Evolutionary conservation across 345 rosid genomes (phyloP).

Genomic region (Angophora floribunda): DNA sequence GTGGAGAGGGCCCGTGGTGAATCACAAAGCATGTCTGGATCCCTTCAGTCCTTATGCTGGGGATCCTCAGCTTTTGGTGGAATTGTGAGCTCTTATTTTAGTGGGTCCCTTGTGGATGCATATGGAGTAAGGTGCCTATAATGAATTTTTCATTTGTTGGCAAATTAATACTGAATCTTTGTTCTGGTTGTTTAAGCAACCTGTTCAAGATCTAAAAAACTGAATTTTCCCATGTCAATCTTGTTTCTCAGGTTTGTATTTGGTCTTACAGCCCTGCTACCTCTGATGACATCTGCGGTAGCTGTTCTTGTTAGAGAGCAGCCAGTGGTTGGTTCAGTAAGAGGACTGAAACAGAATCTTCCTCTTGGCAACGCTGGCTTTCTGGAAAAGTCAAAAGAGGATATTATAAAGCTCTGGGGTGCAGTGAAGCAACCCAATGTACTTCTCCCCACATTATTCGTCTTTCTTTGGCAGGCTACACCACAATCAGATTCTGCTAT

Average conservation of each 20-base stretch:
- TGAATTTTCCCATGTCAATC: slow-evolving; percentile 4
- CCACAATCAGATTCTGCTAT: slow-evolving; percentile 96
- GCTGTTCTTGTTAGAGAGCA: slow-evolving; percentile 92
- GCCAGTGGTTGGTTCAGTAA: slow-evolving; percentile 30
- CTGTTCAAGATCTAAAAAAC: background rate
- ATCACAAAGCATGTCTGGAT: slow-evolving; percentile 86
- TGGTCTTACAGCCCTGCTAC: slow-evolving; percentile 86
- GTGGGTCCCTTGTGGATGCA: slow-evolving; percentile 84
- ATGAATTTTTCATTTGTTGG: background rate
- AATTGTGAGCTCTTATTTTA: slow-evolving; percentile 89
- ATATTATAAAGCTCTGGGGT: slow-evolving; percentile 51
- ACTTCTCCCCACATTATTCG: slow-evolving; percentile 74
- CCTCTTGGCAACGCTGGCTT: slow-evolving; percentile 32
- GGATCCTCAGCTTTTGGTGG: slow-evolving; percentile 99
- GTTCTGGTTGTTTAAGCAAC: background rate
- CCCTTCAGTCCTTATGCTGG: slow-evolving; percentile 94
- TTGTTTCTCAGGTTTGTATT: slow-evolving; percentile 74
- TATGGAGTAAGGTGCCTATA: slow-evolving; percentile 77
- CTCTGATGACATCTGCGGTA: slow-evolving; percentile 80
- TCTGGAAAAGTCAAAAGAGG: slow-evolving; percentile 59
- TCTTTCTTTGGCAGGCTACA: slow-evolving; percentile 99
- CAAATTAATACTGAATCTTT: background rate
- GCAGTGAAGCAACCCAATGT: slow-evolving; percentile 81
- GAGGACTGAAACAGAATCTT: slow-evolving; percentile 23
- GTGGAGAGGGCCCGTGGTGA: slow-evolving; percentile 99